These are phyloP conservation scores for Saururus chinensis DNA, from an alignment of 164 flowering plant species.

Conservation along the genomic window DNA sequence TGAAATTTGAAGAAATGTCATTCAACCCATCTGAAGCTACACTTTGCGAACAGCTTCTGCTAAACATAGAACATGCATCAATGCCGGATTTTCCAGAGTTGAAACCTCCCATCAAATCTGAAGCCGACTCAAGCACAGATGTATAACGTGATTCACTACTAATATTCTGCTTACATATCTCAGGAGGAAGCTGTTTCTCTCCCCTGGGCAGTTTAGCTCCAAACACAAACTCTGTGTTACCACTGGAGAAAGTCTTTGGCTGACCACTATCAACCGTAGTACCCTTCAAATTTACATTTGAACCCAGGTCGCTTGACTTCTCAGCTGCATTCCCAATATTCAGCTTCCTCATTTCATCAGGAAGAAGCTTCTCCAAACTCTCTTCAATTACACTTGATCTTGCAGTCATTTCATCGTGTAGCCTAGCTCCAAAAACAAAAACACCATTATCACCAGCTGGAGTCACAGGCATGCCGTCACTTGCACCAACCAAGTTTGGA, in stretches of 20 bases:
- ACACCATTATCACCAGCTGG: not conserved
- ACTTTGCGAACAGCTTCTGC: too few relatives aligned
- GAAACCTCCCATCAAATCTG: too few relatives aligned
- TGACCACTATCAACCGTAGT: not conserved
- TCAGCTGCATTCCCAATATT: constrained; percentile 9
- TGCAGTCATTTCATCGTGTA: not conserved
- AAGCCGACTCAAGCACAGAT: too few relatives aligned
- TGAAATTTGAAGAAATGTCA: too few relatives aligned
- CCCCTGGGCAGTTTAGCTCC: constrained; percentile 28
- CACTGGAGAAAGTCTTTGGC: not conserved
- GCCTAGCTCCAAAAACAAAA: not conserved
- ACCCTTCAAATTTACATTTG: not conserved
- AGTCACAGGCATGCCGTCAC: too few relatives aligned
- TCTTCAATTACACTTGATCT: not conserved
- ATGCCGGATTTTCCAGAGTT: too few relatives aligned
- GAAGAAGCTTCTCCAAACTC: constrained; percentile 6
- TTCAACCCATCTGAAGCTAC: too few relatives aligned
- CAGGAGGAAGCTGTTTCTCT: too few relatives aligned
- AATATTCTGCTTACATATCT: too few relatives aligned
- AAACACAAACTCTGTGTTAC: not conserved
- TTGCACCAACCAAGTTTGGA: too few relatives aligned
- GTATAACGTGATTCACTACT: too few relatives aligned
- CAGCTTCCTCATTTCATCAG: constrained; percentile 29
- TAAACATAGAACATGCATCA: too few relatives aligned
- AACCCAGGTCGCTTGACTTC: not conserved